Conservation (phyloP, 108 stramenopile species). For the Epithemia pelagica region DNA sequence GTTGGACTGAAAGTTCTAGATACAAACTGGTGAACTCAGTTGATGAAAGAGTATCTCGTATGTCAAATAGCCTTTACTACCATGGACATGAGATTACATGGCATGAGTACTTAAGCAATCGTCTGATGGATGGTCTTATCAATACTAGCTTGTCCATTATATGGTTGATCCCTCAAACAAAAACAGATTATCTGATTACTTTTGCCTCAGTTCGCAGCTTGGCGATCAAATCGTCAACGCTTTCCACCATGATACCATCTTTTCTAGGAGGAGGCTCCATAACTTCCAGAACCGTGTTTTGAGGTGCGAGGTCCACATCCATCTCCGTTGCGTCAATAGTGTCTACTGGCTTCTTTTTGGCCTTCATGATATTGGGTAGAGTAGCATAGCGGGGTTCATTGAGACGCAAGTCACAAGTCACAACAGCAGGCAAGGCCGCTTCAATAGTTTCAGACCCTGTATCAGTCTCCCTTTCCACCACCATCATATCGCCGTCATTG, state of each 20-base stretch:
- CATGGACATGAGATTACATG: too few relatives aligned
- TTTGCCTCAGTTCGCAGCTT: conserved; percentile 78
- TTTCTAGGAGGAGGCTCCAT: conserved; percentile 90
- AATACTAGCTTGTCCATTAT: too few relatives aligned
- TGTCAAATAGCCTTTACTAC: too few relatives aligned
- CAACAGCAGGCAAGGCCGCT: conserved; percentile 80
- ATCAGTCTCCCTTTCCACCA: conserved; percentile 96
- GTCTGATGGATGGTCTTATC: too few relatives aligned
- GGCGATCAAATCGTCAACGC: conserved; percentile 86
- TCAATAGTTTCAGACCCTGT: conserved; percentile 77
- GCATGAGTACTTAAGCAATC: too few relatives aligned
- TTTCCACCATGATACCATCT: conserved; percentile 91
- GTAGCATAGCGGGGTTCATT: conserved; percentile 99
- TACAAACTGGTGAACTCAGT: too few relatives aligned
- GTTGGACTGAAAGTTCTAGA: too few relatives aligned
- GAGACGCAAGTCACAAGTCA: conserved; percentile 96
- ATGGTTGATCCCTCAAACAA: too few relatives aligned
- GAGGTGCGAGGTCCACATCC: conserved; percentile 81
- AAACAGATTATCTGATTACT: conserved; percentile 15
- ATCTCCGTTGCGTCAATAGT: conserved; percentile 71
- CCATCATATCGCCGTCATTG: conserved; percentile 62
- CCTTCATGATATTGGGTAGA: conserved; percentile 99
- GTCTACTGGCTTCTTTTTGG: conserved; percentile 98
- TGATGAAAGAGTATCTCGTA: too few relatives aligned
- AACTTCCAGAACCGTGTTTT: conserved; percentile 82